phyloP scores from a whole-genome alignment of 1,284 basidiomycete genomes.

The Tremellales sp. region DNA sequence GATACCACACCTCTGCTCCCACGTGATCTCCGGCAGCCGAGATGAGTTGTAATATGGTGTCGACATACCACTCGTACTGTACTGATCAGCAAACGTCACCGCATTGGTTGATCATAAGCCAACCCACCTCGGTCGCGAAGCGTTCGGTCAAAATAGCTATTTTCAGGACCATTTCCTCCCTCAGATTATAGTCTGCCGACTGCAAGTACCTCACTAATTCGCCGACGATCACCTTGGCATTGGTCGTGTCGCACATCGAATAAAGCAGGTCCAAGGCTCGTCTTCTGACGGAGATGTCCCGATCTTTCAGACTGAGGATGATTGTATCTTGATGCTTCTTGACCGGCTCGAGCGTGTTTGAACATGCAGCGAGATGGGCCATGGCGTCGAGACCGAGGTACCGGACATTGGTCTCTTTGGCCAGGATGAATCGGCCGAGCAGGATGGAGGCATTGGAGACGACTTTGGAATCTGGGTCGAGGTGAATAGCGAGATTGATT shows the following conservation, averaged over 20 bases:
- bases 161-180: conserved; percentile 98
- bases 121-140: conserved; percentile 72
- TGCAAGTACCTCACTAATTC: conserved; percentile 89
- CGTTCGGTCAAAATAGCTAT: conserved; percentile 98
- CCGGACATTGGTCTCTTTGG: conserved; percentile 96
- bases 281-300: conserved; percentile 93
- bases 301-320: conserved; percentile 88
- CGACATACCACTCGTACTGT: conserved; percentile 89
- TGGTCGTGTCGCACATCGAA: conserved; percentile 97
- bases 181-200: conserved; percentile 89
- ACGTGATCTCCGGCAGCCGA: conserved; percentile 96
- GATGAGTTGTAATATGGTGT: conserved; percentile 91
- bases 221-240: conserved; percentile 90
- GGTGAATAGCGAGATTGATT: conserved; percentile 92
- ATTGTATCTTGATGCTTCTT: conserved; percentile 96
- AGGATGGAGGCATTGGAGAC: conserved; percentile 87
- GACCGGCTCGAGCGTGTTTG: conserved; percentile 82
- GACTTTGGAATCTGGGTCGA: conserved; percentile 85
- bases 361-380: conserved; percentile 93
- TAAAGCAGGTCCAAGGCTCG: conserved; percentile 93
- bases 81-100: no score
- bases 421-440: conserved; percentile 91
- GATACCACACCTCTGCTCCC: conserved; percentile 98
- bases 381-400: conserved; percentile 98
- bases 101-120: no score